phyloP scores from a whole-genome alignment of 768 basidiomycete genomes.

The Trametes elegans region DNA sequence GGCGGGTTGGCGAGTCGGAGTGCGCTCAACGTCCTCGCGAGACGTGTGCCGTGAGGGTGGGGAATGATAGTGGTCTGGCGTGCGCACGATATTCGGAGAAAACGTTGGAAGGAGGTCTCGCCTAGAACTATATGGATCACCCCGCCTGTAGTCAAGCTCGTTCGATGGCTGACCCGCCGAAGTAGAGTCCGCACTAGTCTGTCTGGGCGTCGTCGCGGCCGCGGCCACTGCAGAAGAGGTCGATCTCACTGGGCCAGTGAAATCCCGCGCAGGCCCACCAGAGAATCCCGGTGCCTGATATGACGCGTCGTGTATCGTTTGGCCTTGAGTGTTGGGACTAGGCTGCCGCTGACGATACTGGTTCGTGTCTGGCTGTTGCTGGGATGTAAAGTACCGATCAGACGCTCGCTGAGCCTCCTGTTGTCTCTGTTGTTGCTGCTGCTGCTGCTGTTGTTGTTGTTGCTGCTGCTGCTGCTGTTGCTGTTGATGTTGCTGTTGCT shows the following conservation, averaged over 20 bases:
- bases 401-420: background rate
- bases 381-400: slow-evolving; percentile 8
- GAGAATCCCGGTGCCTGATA: no score
- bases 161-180: no score
- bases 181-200: slow-evolving; percentile 12
- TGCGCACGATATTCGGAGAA: slow-evolving; percentile 65
- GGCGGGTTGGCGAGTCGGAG: slow-evolving; percentile 3
- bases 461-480: slow-evolving; percentile 7
- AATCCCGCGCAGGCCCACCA: no score
- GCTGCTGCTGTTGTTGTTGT: background rate
- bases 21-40: slow-evolving; percentile 8
- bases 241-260: no score
- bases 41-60: slow-evolving; percentile 11
- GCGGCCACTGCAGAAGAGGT: slow-evolving; percentile 15
- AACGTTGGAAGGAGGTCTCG: slow-evolving; percentile 65
- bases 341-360: slow-evolving; percentile 13
- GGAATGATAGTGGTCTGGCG: slow-evolving; percentile 55
- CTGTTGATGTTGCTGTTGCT: slow-evolving; percentile 8
- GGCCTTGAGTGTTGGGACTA: slow-evolving; percentile 12
- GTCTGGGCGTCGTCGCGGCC: slow-evolving; percentile 1
- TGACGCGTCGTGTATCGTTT: slow-evolving; percentile 11
- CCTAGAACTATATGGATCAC: slow-evolving; percentile 49
- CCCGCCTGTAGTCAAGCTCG: slow-evolving; percentile 7
- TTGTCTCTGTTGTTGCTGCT: background rate
- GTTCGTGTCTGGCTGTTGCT: slow-evolving; percentile 2